Conservation (phyloP, 176 grass and related monocot genomes). For the Eragrostis nindensis region DNA sequence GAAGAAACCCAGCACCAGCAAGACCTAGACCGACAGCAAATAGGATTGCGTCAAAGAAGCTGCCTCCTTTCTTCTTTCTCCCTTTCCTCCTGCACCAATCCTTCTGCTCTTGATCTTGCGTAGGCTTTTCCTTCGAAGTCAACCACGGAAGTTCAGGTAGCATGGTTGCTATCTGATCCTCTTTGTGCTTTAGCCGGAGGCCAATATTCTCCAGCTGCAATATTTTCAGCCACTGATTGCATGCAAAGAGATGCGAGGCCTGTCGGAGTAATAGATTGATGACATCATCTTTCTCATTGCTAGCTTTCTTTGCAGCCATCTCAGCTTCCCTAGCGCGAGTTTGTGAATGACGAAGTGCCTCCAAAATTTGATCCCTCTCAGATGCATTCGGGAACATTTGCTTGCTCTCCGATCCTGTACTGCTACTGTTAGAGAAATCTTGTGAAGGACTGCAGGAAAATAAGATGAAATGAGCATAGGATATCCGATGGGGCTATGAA, state of each 20-base stretch:
- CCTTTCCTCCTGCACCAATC: slow-evolving; percentile 42
- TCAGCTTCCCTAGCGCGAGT: slow-evolving; percentile 88
- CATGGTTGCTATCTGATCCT: slow-evolving; percentile 53
- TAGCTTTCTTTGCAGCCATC: slow-evolving; percentile 63
- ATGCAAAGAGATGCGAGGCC: slow-evolving; percentile 84
- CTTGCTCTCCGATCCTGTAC: slow-evolving; percentile 3
- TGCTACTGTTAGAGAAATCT: slow-evolving; percentile 20
- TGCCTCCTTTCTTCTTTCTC: slow-evolving; percentile 39
- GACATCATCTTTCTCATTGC: slow-evolving; percentile 69
- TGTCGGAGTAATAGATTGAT: slow-evolving; percentile 70
- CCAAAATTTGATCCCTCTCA: slow-evolving; percentile 54
- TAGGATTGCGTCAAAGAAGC: slow-evolving; percentile 54
- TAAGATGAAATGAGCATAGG: slow-evolving; percentile 8
- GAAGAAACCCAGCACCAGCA: slow-evolving; percentile 81
- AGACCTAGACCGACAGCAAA: slow-evolving; percentile 77
- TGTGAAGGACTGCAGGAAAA: slow-evolving; percentile 10
- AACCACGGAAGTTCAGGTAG: slow-evolving; percentile 63
- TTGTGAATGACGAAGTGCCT: slow-evolving; percentile 85
- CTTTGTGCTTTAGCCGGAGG: slow-evolving; percentile 64
- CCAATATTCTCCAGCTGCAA: slow-evolving; percentile 82
- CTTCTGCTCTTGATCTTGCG: slow-evolving; percentile 26
- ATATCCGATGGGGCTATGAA: not conserved
- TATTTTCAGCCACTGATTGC: slow-evolving; percentile 85
- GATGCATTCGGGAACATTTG: slow-evolving; percentile 12
- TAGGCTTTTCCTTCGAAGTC: slow-evolving; percentile 35